Evolutionary conservation across 768 basidiomycete genomes (phyloP).

Genomic region (Tricholoma flavovirens): DNA sequence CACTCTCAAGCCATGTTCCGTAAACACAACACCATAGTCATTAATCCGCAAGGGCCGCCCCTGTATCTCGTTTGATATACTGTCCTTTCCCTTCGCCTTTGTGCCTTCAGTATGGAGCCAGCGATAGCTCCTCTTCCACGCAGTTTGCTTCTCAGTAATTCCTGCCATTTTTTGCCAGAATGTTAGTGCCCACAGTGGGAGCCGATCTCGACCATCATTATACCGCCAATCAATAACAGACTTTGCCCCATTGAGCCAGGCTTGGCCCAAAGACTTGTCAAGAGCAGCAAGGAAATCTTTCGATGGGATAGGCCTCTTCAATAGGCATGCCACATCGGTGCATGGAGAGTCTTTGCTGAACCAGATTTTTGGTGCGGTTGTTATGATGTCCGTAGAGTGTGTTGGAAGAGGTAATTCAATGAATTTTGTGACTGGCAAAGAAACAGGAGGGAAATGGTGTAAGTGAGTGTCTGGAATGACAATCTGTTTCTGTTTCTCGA

Average conservation of each 20-base stretch:
- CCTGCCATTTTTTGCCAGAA: background rate
- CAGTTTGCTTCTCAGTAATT: background rate
- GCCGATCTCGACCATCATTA: background rate
- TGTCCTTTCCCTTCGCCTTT: background rate
- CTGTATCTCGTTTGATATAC: background rate
- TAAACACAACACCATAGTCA: no score
- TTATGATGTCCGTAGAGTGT: background rate
- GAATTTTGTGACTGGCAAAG: background rate
- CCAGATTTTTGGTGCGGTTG: background rate
- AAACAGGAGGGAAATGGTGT: no score
- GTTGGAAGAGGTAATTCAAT: background rate
- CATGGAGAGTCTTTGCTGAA: no score
- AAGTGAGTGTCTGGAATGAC: no score
- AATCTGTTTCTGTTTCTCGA: no score
- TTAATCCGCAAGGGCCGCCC: no score
- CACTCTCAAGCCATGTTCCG: no score
- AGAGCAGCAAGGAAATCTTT: background rate
- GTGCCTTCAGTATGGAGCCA: background rate
- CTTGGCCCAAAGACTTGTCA: background rate
- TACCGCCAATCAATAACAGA: no score
- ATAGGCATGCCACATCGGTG: background rate
- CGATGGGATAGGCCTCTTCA: background rate
- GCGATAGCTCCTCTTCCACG: background rate
- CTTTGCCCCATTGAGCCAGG: no score
- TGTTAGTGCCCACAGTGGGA: background rate